These are phyloP conservation scores for Salix udensis DNA, from an alignment of 345 rosid genomes.

Conservation along the genomic window DNA sequence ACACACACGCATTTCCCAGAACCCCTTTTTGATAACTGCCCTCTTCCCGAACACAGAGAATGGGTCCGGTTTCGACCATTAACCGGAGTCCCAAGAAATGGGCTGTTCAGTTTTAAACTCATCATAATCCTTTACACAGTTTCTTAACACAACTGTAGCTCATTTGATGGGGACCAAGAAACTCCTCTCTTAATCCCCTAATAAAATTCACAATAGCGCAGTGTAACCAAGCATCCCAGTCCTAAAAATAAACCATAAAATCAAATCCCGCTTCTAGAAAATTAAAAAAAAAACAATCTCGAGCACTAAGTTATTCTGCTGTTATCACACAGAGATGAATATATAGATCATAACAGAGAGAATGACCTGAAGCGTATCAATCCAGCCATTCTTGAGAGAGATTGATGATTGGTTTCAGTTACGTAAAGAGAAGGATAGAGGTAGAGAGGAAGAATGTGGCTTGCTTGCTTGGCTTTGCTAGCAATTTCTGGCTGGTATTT, in stretches of 20 bases:
- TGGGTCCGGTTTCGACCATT: slow-evolving; percentile 23
- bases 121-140: slow-evolving; percentile 30
- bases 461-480: too few relatives aligned
- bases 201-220: slow-evolving; percentile 6
- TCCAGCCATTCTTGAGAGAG: too few relatives aligned
- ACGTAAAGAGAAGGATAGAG: too few relatives aligned
- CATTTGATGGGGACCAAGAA: slow-evolving; percentile 70
- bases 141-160: slow-evolving; percentile 7
- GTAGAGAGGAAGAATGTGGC: too few relatives aligned
- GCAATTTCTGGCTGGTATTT: not conserved
- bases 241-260: slow-evolving; percentile 4
- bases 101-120: slow-evolving; percentile 50
- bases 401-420: too few relatives aligned
- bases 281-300: not conserved
- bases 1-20: slow-evolving; percentile 37
- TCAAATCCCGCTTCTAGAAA: not conserved
- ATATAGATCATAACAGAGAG: not conserved
- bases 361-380: too few relatives aligned
- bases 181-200: slow-evolving; percentile 51
- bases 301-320: not conserved
- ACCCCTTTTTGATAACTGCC: slow-evolving; percentile 28
- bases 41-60: slow-evolving; percentile 24
- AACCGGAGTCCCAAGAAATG: slow-evolving; percentile 53
- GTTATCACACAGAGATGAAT: not conserved
- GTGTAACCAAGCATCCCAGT: slow-evolving; percentile 17